Evolutionary conservation across 805 yeast species (phyloP).

Genomic region (Isabelozyma pseudorhagii): DNA sequence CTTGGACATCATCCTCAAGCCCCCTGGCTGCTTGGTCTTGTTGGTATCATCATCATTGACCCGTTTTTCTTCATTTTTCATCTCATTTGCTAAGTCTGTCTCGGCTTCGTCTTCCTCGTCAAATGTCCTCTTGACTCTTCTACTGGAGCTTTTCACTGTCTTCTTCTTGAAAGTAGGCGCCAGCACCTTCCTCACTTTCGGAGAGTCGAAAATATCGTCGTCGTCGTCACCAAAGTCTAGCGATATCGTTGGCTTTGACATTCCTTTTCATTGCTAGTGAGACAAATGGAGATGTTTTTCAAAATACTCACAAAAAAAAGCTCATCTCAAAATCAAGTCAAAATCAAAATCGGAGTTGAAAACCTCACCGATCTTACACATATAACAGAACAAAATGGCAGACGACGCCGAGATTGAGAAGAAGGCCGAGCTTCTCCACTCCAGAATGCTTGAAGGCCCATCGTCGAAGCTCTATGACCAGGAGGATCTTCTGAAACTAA

Average conservation of each 20-base stretch:
- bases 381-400: constrained; percentile 9
- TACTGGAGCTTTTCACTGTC: constrained; percentile 9
- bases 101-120: constrained; percentile 18
- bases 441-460: constrained; percentile 55
- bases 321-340: neutral
- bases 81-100: too few species aligned
- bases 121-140: constrained; percentile 14
- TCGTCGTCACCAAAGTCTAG: constrained; percentile 1
- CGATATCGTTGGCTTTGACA: constrained; percentile 1
- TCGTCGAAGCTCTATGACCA: constrained; percentile 59
- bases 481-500: constrained; percentile 56
- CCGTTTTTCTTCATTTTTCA: too few species aligned
- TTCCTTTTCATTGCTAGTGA: neutral
- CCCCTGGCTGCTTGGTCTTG: too few species aligned
- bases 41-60: too few species aligned
- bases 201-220: neutral
- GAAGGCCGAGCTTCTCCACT: constrained; percentile 58
- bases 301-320: neutral
- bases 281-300: neutral
- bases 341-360: constrained; percentile 1
- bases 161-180: constrained; percentile 6
- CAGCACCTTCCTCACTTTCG: neutral
- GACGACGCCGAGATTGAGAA: constrained; percentile 22
- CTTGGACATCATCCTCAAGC: neutral
- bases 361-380: neutral